Evolutionary conservation across 2,329 filamentous ascomycete genomes (phyloP), one percentile per base, ranked within the genome.

Genomic region (Arthrobotrys entomopaga): DNA sequence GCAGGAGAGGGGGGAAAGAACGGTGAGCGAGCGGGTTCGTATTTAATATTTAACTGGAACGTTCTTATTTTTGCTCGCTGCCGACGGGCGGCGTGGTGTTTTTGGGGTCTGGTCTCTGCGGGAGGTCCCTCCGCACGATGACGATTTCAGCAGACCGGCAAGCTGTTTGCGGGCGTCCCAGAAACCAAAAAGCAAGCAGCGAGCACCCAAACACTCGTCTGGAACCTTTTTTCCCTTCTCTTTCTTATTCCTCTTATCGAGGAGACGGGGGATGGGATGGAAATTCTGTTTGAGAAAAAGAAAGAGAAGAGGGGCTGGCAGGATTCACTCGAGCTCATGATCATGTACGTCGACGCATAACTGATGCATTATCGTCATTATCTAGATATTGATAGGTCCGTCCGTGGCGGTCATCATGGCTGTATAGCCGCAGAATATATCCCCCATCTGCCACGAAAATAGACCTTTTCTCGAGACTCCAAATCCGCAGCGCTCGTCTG

Each of bases 91-190:
- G 15, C 42, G 19, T 19, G 15, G 43, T 29, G 42, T 66, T 49
- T 65, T 4, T 58, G 38, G 10, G 38, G 40, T 42, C 26, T 49
- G 19, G 10, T 7, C 6, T 34, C 20, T 34, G 34, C 34, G 52
- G 40, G 48, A 42, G 16, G 38, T 34, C 29, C 24, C 29, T 65
- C 54, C 22, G 69, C 46, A 73, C 67, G 57, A 74, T 74, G 69
- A 74, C 69, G 69, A 74, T 74, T 74, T 74, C 61, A 74, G 69
- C 69, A 53, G 56, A 38, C 42, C 24, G 56, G 56, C 26, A 43
- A 60, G 61, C 69, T 74, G 69, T 74, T 74, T 74, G 69, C 69
- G 69, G 69, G 69, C 57, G 50, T 66, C 48, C 50, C 46, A 40
- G 56, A 59, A 63, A 53, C 69, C 61, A 74, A 74, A 66, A 67